Evolutionary conservation across 129 eudicot species (phyloP), one percentile per base, ranked within the genome.

Genomic region (sunflower (Helianthus annuus)): DNA sequence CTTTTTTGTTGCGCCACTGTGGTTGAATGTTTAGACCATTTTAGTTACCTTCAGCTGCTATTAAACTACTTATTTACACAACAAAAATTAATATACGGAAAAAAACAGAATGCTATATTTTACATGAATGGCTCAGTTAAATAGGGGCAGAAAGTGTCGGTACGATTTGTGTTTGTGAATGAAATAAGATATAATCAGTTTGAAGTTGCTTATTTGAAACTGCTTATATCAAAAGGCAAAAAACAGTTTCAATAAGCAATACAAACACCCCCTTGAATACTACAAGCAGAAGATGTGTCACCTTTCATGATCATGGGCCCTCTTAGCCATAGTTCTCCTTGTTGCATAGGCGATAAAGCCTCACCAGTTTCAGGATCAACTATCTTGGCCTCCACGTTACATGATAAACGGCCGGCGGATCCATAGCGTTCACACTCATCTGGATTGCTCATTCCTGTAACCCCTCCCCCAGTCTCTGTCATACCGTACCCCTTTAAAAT

Each of bases 231-330:
- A 57, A 10, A 57, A 4, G 13, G 61, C 4, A 55, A 55, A 2
- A 55, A 8, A 55, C 12, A 9, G n/a, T 19, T 22, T 22, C 38
- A 22, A 56, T 56, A 22, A 3, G 62, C n/a, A 56, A 56, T 56
- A 14, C 34, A 24, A 56, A 22, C 62, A 22, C 10, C 13, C 62
- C 64, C 39, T 19, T 56, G 34, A 32, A 54, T 62, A 55, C 27
- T 63, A 22, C n/a, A 17, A 62, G 51, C 48, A 24, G 46, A 55
- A 65, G 46, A 57, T 45, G 62, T 32, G 69, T 75, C 61, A 94
- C 99, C 99, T 86, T 94, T 90, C 99, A 94, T 94, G 71, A 94
- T 63, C 65, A 54, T 68, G 34, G 99, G 99, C 27, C 96, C 99
- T 58, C 88, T 81, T 40, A 94, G 48, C 99, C 99, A 94, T 6